Percentiles rank a stretch among this genome's conserved stretches.
phyloP scores from a whole-genome alignment of 352 stramenopile species.

The Phytopythium ostracodes region DNA sequence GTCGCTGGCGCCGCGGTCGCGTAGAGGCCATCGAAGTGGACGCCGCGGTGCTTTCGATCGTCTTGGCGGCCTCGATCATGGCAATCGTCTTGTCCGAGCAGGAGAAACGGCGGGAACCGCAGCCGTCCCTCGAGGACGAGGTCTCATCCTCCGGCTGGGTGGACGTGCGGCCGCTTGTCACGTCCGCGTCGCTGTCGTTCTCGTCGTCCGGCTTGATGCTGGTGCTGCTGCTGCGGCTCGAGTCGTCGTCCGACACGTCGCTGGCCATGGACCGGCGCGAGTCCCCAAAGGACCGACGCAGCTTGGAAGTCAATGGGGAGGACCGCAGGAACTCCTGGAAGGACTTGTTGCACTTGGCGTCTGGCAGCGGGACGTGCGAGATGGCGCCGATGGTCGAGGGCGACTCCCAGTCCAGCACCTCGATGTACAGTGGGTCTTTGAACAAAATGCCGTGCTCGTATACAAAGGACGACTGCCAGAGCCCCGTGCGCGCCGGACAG shows the following conservation, averaged over 20 bases:
- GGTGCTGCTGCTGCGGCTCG: conserved; percentile 20
- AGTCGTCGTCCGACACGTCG: conserved; percentile 24
- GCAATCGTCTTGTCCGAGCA: conserved; percentile 3
- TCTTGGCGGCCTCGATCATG: neutral
- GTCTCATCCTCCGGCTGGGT: conserved; percentile 6
- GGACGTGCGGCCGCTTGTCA: neutral
- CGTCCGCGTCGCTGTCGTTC: conserved; percentile 10
- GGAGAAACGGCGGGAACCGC: conserved; percentile 1
- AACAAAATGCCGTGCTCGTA: conserved; percentile 76
- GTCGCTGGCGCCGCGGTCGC: neutral
- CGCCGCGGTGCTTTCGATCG: neutral
- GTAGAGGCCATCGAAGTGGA: neutral
- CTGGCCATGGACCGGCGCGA: conserved; percentile 23
- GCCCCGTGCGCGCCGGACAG: conserved; percentile 35
- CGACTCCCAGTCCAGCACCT: conserved; percentile 62
- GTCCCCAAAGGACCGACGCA: conserved; percentile 2
- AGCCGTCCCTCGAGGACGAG: neutral
- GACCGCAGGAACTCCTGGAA: conserved; percentile 29
- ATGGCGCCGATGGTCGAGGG: conserved; percentile 32
- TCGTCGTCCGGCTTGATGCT: conserved; percentile 16
- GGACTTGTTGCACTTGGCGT: conserved; percentile 32
- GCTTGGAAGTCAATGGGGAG: conserved; percentile 9
- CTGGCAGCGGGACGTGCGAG: conserved; percentile 35
- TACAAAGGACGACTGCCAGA: conserved; percentile 63
- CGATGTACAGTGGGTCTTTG: conserved; percentile 58